phyloP scores from a whole-genome alignment of 2,329 filamentous ascomycete genomes.

The Sphaceloma murrayae region DNA sequence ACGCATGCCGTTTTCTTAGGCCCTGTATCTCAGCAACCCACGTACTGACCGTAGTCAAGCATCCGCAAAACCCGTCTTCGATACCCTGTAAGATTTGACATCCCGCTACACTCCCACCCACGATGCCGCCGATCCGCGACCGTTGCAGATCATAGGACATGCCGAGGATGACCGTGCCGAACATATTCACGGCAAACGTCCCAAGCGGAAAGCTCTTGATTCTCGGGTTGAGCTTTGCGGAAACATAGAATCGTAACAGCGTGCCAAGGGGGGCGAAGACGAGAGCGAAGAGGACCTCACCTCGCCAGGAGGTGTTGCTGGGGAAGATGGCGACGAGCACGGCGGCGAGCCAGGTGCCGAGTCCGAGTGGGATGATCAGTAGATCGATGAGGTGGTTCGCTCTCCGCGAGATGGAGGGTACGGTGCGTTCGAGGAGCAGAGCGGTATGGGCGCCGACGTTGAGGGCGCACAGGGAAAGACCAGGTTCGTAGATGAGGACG shows the following conservation, averaged over 20 bases:
- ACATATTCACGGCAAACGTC: constrained; percentile 72
- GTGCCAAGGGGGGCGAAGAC: constrained; percentile 78
- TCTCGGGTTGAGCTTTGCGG: constrained; percentile 59
- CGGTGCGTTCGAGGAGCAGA: constrained; percentile 47
- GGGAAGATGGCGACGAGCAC: constrained; percentile 63
- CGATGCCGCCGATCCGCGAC: constrained; percentile 32
- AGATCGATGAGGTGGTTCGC: constrained; percentile 56
- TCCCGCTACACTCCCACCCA: constrained; percentile 33
- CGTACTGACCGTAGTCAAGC: constrained; percentile 40
- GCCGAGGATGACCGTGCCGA: constrained; percentile 64
- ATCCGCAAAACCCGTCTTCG: constrained; percentile 41
- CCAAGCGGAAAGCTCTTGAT: constrained; percentile 66
- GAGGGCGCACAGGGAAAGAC: constrained; percentile 60
- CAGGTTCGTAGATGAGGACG: constrained; percentile 62
- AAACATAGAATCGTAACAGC: constrained; percentile 62
- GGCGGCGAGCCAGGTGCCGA: constrained; percentile 68
- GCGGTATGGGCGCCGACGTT: constrained; percentile 68
- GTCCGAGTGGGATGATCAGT: constrained; percentile 53
- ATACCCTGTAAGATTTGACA: constrained; percentile 41
- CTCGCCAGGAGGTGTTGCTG: constrained; percentile 63
- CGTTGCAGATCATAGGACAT: constrained; percentile 74
- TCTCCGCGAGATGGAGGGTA: constrained; percentile 51
- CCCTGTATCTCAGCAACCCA: constrained; percentile 39
- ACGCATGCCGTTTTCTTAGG: constrained; percentile 46
- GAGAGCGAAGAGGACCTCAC: constrained; percentile 62